Evolutionary conservation across 768 basidiomycete genomes (phyloP).

Genomic region (Pleurotus giganteus): DNA sequence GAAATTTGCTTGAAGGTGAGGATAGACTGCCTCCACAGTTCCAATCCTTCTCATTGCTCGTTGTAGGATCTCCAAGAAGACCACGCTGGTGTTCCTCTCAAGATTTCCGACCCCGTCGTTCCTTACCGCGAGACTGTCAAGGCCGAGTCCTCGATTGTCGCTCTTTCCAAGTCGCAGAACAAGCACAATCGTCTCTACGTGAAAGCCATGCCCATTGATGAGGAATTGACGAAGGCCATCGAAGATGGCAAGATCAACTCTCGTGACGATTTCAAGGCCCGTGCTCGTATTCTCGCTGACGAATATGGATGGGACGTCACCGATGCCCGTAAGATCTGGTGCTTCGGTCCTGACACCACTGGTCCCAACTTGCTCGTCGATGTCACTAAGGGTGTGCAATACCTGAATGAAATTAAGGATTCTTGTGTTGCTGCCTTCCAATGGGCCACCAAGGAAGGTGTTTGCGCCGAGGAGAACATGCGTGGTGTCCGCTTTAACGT

Average conservation of each 20-base stretch:
- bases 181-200: conserved; percentile 99
- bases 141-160: conserved; percentile 92
- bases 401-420: conserved; percentile 99
- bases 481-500: conserved; percentile 97
- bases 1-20: conserved; percentile 97
- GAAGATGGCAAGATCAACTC: conserved; percentile 81
- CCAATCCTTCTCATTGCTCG: conserved; percentile 7
- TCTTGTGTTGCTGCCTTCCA: conserved; percentile 99
- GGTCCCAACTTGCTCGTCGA: conserved; percentile 97
- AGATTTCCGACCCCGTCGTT: conserved; percentile 97
- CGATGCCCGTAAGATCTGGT: conserved; percentile 99
- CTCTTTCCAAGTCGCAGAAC: conserved; percentile 99
- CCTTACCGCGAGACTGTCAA: conserved; percentile 98
- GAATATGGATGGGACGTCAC: conserved; percentile 99
- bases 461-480: conserved; percentile 96
- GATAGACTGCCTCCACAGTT: background rate
- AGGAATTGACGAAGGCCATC: conserved; percentile 92
- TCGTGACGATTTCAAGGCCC: conserved; percentile 97
- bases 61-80: conserved; percentile 95
- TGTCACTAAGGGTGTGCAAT: conserved; percentile 98
- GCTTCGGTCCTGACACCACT: conserved; percentile 98
- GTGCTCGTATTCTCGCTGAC: conserved; percentile 94
- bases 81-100: conserved; percentile 98
- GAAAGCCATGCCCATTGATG: conserved; percentile 90
- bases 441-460: conserved; percentile 99